Evolutionary conservation across 1,284 basidiomycete genomes (phyloP).

Genomic region (Baeospora myosura): DNA sequence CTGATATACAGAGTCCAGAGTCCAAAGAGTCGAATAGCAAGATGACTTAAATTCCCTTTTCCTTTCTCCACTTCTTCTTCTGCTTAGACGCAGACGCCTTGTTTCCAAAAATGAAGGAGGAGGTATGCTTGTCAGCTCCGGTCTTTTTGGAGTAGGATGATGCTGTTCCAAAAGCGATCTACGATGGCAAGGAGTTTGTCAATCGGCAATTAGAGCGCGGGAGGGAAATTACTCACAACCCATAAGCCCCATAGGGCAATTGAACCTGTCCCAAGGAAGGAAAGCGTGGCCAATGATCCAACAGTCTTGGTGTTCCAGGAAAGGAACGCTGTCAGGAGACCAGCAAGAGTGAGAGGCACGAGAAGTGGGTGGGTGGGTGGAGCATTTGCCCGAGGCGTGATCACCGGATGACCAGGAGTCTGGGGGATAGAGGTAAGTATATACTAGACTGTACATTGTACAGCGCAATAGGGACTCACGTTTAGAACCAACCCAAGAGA

Average conservation of each 20-base stretch:
- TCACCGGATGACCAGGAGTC: conserved; percentile 35
- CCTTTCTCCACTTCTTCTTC: conserved; percentile 40
- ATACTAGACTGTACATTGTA: neutral
- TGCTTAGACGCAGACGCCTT: conserved; percentile 60
- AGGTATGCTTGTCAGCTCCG: conserved; percentile 75
- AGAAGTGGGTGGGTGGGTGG: conserved; percentile 52
- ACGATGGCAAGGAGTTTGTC: conserved; percentile 6
- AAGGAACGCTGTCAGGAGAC: conserved; percentile 48
- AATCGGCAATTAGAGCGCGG: conserved; percentile 1
- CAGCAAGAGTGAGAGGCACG: conserved; percentile 44
- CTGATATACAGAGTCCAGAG: neutral
- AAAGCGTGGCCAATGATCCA: conserved; percentile 46
- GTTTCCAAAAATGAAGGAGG: conserved; percentile 71
- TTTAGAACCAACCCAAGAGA: conserved; percentile 52
- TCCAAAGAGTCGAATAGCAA: too few species aligned
- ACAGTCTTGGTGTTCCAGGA: conserved; percentile 58
- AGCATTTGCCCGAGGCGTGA: conserved; percentile 18
- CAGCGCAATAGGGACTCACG: too few species aligned
- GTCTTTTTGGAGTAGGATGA: conserved; percentile 58
- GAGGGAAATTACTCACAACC: conserved; percentile 47
- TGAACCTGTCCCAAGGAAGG: conserved; percentile 40
- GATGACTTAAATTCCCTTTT: neutral
- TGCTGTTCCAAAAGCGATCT: conserved; percentile 61
- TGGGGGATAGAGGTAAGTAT: neutral
- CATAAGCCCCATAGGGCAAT: conserved; percentile 66